Base-by-base conservation (phyloP, 2,329 filamentous ascomycete species). In the Xylaria polymorpha region DNA sequence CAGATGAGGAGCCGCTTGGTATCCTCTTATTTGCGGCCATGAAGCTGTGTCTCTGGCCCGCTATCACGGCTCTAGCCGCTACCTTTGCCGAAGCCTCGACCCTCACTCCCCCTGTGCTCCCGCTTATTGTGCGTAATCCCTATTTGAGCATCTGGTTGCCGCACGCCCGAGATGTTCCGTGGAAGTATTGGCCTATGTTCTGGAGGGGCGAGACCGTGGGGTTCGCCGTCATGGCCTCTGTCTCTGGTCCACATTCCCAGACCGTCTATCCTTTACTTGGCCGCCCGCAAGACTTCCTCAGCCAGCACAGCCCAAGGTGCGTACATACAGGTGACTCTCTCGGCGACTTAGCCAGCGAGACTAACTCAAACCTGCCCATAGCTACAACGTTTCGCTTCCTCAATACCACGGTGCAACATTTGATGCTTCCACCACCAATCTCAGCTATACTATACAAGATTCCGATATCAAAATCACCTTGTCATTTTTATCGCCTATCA, bases 171-270 rank as follows among this genome's bases (percentile, higher is more conserved):
- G 87, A 91, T 65, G 85, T 86, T 55, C 94, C 94, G 1, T 97
- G 93, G 93, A 86, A 89, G 63, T 87, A 88, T 81, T 97, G 94
- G 94, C 94, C 94, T 29, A 95, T 95, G 79, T 94, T 94, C 79
- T 94, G 90, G 85, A 92, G 91, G 7, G 92, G 92, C 41, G 75
- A 74, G 25, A 77, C 74, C 15, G 77, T 86, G 62, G 85, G 85
- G 14, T 85, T 87, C 73, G 84, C 83, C 3, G 78, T 85, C 51
- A 83, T 87, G 81, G 83, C 83, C 29, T 80, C 81, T 1, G 79
- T 85, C 32, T 80, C 81, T 1, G 79, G 85, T 29, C 82, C 83
- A 0, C 77, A 79, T 6, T 79, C 80, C 3, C 77, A 78, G 39
- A 80, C 79, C 8, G 81, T 86, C 41, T 87, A 85, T 69, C 85